Conservation (phyloP, 2,329 filamentous ascomycete genomes). For the Cladophialophora bantiana region DNA sequence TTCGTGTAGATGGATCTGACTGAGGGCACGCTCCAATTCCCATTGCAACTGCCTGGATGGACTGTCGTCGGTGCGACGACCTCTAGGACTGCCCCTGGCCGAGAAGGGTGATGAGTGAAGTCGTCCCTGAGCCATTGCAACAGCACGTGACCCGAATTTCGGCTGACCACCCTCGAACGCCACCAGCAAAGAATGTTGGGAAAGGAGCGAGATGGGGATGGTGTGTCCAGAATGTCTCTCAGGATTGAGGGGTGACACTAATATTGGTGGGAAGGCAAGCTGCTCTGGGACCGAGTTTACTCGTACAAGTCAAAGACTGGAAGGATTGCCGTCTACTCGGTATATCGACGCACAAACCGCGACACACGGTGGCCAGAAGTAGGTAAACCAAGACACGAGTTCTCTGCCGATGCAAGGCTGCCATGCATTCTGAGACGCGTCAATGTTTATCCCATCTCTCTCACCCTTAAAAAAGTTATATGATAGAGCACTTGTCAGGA, state of each 20-base stretch:
- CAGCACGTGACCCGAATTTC: slow-evolving; percentile 25
- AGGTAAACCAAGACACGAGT: neutral
- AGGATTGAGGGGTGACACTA: neutral
- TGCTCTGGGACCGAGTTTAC: neutral
- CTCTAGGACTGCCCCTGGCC: slow-evolving; percentile 29
- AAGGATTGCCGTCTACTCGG: neutral
- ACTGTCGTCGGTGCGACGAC: slow-evolving; percentile 34
- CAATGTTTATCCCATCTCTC: neutral
- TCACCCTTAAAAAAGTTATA: too few species aligned
- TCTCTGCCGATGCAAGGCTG: neutral
- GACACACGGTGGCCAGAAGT: neutral
- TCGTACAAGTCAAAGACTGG: neutral
- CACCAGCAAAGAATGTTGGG: neutral
- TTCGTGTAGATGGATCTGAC: slow-evolving; percentile 52
- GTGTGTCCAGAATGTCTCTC: neutral
- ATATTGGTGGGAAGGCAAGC: neutral
- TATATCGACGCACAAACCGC: neutral
- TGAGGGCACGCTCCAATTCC: slow-evolving; percentile 51
- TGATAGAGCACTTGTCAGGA: neutral
- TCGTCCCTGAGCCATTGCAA: slow-evolving; percentile 25
- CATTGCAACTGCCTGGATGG: slow-evolving; percentile 38
- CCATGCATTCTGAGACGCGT: slow-evolving; percentile 5
- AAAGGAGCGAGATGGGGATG: neutral
- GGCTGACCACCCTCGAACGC: slow-evolving; percentile 13
- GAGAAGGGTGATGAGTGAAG: slow-evolving; percentile 30